Base-by-base conservation (phyloP, 225 moss, liverwort and hornwort species). In the Polytrichum formosum region DNA sequence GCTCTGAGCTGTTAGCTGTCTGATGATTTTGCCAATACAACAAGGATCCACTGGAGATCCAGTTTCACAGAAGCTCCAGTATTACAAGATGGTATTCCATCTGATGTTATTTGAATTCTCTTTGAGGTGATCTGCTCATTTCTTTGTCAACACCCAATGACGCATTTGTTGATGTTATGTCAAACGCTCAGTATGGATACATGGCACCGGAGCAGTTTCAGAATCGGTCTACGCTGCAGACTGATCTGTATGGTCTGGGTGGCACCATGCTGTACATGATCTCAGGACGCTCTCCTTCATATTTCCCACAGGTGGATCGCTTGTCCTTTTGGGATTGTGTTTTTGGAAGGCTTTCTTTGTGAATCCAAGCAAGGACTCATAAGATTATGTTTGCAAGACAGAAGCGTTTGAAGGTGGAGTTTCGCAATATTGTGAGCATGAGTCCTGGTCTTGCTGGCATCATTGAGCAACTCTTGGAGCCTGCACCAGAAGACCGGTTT, bases 171-270 rank as follows among this genome's bases (percentile, higher is more conserved):
- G 6, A 63, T 63, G 62, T 28, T 63, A 26, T 63, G 16, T 63
- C 17, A 16, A 62, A 54, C 74, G 25, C 63, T 68, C 91, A 91
- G 86, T 97, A 92, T 67, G 97, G 97, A 13, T 97, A 94, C 76
- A 98, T 98, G 97, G 97, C 97, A 10, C 97, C 97, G 1, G 97
- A 98, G 81, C 97, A 98, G 77, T 98, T 98, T 71, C 97, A 98
- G 77, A 98, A 98, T 67, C 85, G 92, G 81, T 92, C 97, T 23
- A 91, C 92, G 23, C 76, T 75, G 67, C 97, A 98, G 74, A 98
- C 94, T 54, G 94, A 98, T 78, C 97, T 98, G 53, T 98, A 98
- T 72, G 94, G 91, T 21, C 92, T 98, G 19, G 97, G 97, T 54
- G 97, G 88, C 53, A 98, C 97, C 21, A 76, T 98, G 67, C 81